Evolutionary conservation across 768 basidiomycete genomes (phyloP).

Genomic region (Naganishia antarctica): DNA sequence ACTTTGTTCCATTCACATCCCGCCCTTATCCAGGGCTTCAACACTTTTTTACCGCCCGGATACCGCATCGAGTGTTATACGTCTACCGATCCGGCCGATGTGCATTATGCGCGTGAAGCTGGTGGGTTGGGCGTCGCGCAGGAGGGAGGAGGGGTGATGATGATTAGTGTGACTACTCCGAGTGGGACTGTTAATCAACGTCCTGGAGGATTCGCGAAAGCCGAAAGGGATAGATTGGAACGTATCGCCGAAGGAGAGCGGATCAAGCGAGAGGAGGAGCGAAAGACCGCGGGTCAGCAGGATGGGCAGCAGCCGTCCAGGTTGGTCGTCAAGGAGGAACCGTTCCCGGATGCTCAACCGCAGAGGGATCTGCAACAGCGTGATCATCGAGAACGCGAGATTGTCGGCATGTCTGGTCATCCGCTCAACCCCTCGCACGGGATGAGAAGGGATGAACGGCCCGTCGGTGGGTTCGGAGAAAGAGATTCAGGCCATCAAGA

Average conservation of each 20-base stretch:
- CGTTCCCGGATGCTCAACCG: constrained; percentile 6
- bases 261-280: constrained; percentile 23
- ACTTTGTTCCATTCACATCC: constrained; percentile 87
- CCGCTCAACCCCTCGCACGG: constrained; percentile 22
- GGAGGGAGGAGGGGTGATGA: constrained; percentile 30
- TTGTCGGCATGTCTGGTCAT: background rate
- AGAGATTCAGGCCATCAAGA: too few relatives aligned
- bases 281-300: background rate
- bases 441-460: constrained; percentile 22
- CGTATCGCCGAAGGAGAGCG: constrained; percentile 30
- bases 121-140: constrained; percentile 38
- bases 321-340: constrained; percentile 8
- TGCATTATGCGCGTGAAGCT: constrained; percentile 17
- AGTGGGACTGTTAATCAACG: constrained; percentile 46
- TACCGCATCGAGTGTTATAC: constrained; percentile 73
- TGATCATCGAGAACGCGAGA: constrained; percentile 8
- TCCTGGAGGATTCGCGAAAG: constrained; percentile 40
- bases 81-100: constrained; percentile 26
- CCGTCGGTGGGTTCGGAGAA: too few relatives aligned
- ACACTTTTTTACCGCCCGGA: constrained; percentile 90
- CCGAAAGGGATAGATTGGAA: constrained; percentile 37
- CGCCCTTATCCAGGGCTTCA: constrained; percentile 90
- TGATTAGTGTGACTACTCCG: constrained; percentile 48
- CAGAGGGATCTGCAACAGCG: constrained; percentile 9
- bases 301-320: background rate